Evolutionary conservation across 805 yeast species (phyloP).

Genomic region (Saturnispora zaruensis): DNA sequence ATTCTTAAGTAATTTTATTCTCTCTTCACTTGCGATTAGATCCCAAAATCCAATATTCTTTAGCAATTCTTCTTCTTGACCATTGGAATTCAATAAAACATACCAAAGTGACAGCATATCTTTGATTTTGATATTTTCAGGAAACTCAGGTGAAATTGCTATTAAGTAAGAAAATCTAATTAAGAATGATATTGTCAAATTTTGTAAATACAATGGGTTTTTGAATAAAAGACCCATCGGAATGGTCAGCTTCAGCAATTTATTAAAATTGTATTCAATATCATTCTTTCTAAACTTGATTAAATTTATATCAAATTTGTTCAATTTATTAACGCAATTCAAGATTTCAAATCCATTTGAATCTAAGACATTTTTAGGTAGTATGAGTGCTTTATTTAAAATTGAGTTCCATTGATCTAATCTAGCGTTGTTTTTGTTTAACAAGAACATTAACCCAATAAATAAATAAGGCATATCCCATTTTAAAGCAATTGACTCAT

Average conservation of each 20-base stretch:
- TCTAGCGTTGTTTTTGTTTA: not conserved
- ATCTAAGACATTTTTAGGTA: not conserved
- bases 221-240: slow-evolving; percentile 4
- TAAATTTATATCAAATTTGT: not conserved
- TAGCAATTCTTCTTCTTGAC: not conserved
- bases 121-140: not conserved
- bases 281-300: not conserved
- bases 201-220: not conserved
- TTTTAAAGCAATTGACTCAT: not conserved
- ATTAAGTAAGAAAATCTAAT: not conserved
- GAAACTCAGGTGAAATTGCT: slow-evolving; percentile 5
- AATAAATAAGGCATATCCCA: slow-evolving; percentile 1
- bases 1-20: not conserved
- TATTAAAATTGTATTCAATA: not conserved
- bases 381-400: not conserved
- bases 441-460: not conserved
- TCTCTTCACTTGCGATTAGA: not conserved
- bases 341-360: not conserved
- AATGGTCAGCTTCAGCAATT: not conserved
- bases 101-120: slow-evolving; percentile 5
- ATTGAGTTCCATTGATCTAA: not conserved
- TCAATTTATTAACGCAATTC: not conserved
- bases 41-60: slow-evolving; percentile 12
- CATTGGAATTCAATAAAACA: not conserved
- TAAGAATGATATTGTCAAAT: slow-evolving; percentile 6